Evolutionary conservation across 495 filamentous ascomycete species (phyloP).

Genomic region (Lindgomyces ingoldianus): DNA sequence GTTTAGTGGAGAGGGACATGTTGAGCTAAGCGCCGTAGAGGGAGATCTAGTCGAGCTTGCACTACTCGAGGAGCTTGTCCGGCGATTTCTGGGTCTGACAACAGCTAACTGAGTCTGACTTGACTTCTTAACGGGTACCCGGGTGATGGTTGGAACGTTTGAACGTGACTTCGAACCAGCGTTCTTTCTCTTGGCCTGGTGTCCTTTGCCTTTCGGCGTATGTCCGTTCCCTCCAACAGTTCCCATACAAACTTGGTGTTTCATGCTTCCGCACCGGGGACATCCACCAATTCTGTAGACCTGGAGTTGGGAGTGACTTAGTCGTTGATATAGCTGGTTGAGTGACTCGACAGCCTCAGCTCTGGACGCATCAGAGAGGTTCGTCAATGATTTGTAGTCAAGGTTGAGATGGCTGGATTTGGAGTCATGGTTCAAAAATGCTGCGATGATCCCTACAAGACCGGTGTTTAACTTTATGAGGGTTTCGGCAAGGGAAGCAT

Average conservation of each 20-base stretch:
- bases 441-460: conserved; percentile 47
- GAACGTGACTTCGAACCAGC: conserved; percentile 9
- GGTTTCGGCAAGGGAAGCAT: conserved; percentile 41
- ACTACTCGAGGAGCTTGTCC: conserved; percentile 28
- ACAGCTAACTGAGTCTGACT: conserved; percentile 32
- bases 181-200: conserved; percentile 21
- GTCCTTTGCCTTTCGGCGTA: neutral
- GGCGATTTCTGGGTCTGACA: conserved; percentile 24
- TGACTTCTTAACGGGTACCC: conserved; percentile 28
- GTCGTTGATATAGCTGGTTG: conserved; percentile 40
- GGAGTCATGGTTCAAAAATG: conserved; percentile 42
- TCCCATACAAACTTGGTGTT: conserved; percentile 19
- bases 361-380: conserved; percentile 44
- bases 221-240: neutral
- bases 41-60: conserved; percentile 20
- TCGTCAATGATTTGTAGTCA: conserved; percentile 45
- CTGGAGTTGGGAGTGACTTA: conserved; percentile 33
- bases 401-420: conserved; percentile 33
- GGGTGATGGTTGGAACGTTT: conserved; percentile 16
- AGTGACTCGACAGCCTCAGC: conserved; percentile 42
- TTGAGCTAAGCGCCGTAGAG: conserved; percentile 26
- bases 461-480: conserved; percentile 47
- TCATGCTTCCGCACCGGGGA: conserved; percentile 22
- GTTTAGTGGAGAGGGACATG: conserved; percentile 17
- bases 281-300: conserved; percentile 20